Conservation (phyloP, 75 land plant genomes). For the Sequoiadendron giganteum region DNA sequence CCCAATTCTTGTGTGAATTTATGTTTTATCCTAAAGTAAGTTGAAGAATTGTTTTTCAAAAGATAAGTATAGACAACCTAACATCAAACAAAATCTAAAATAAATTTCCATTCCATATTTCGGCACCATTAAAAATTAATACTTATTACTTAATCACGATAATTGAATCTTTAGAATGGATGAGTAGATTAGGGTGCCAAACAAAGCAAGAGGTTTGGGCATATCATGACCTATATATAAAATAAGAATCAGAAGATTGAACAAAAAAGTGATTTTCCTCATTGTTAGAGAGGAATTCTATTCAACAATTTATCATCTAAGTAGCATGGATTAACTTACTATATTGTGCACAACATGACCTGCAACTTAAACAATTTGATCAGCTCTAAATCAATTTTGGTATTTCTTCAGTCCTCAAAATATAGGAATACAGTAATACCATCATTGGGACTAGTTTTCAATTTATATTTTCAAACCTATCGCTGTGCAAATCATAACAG, state of each 20-base stretch:
- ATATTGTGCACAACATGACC: not conserved
- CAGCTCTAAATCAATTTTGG: not conserved
- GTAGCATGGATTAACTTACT: not conserved
- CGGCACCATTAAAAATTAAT: not conserved
- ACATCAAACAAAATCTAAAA: not conserved
- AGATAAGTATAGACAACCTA: not conserved
- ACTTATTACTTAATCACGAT: not conserved
- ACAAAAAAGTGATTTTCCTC: not conserved
- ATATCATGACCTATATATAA: not conserved
- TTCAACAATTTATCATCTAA: not conserved
- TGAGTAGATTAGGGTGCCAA: too few species aligned
- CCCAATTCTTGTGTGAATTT: not conserved
- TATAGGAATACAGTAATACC: not conserved
- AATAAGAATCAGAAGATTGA: not conserved
- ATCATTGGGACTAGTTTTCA: not conserved
- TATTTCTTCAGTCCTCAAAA: not conserved
- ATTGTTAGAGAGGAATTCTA: not conserved
- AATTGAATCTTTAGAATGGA: not conserved
- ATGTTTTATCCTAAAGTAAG: not conserved
- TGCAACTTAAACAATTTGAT: not conserved
- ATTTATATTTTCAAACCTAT: not conserved
- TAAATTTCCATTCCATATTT: not conserved
- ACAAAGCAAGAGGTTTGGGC: not conserved
- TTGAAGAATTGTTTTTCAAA: not conserved
- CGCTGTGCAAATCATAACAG: not conserved